Evolutionary conservation across 2,329 filamentous ascomycete genomes (phyloP).

Genomic region (Aspergillus sp.): DNA sequence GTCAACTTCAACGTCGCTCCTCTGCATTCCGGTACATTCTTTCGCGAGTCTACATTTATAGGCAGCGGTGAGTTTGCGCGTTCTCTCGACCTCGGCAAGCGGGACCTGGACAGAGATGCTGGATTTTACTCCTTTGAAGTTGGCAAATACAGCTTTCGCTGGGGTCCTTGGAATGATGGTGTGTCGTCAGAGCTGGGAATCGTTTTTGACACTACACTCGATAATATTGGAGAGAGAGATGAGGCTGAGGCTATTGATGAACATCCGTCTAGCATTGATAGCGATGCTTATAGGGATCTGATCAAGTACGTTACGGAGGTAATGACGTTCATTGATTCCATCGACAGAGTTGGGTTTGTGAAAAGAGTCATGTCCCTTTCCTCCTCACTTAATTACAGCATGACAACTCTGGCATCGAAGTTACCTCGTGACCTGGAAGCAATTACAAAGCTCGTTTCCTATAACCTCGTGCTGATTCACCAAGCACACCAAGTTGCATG

Average conservation of each 20-base stretch:
- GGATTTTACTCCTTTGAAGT: conserved; percentile 42
- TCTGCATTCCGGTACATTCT: conserved; percentile 53
- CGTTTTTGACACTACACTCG: conserved; percentile 35
- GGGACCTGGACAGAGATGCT: conserved; percentile 45
- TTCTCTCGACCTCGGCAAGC: conserved; percentile 40
- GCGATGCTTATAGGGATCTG: conserved; percentile 41
- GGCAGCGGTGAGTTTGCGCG: conserved; percentile 56
- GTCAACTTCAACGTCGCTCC: conserved; percentile 54
- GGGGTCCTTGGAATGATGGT: conserved; percentile 57
- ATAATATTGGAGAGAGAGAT: conserved; percentile 18
- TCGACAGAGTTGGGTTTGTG: conserved; percentile 53
- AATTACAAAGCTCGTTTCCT: conserved; percentile 26
- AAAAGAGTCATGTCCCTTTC: conserved; percentile 36
- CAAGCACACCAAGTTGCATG: conserved; percentile 39
- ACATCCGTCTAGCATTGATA: conserved; percentile 11
- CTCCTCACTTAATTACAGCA: conserved; percentile 39
- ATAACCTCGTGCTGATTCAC: conserved; percentile 39
- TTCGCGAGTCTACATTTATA: conserved; percentile 57
- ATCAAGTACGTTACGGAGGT: conserved; percentile 50
- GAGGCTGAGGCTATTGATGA: conserved; percentile 1
- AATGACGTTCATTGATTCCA: conserved; percentile 54
- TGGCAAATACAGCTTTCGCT: conserved; percentile 38
- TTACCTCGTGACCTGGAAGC: conserved; percentile 16
- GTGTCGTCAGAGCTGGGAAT: conserved; percentile 48
- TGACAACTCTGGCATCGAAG: conserved; percentile 20